A percentile compares a stretch with the other conserved stretches of the same genome.
Evolutionary conservation across 345 rosid species (phyloP).

Genomic region (Litchi chinensis): DNA sequence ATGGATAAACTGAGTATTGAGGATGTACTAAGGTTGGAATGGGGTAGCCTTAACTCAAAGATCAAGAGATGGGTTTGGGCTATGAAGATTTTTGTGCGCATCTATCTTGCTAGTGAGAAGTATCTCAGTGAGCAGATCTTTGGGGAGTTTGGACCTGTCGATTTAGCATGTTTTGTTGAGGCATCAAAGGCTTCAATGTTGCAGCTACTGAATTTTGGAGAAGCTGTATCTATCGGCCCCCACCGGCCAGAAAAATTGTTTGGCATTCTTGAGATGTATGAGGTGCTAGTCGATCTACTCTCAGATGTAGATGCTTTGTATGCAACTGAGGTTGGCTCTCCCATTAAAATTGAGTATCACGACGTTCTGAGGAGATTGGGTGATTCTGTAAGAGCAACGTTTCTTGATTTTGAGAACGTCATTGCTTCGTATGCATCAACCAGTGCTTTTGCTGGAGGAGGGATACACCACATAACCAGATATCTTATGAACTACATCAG

Average conservation of each 20-base stretch:
- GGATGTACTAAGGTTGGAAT: slow-evolving; percentile 84
- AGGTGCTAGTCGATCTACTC: slow-evolving; percentile 62
- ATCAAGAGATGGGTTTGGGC: slow-evolving; percentile 89
- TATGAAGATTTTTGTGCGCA: slow-evolving; percentile 61
- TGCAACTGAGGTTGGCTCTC: slow-evolving; percentile 47
- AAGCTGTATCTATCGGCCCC: slow-evolving; percentile 81
- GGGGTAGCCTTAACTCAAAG: slow-evolving; percentile 69
- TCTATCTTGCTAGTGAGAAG: slow-evolving; percentile 76
- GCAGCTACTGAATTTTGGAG: slow-evolving; percentile 80
- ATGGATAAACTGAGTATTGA: slow-evolving; percentile 85
- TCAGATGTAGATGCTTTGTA: slow-evolving; percentile 65
- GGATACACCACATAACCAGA: slow-evolving; percentile 72
- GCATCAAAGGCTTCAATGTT: slow-evolving; percentile 72
- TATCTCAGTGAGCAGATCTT: slow-evolving; percentile 67
- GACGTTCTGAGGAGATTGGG: slow-evolving; percentile 69
- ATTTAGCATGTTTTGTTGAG: slow-evolving; percentile 62
- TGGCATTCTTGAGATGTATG: slow-evolving; percentile 84
- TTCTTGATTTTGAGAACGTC: slow-evolving; percentile 71
- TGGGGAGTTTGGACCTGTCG: slow-evolving; percentile 44
- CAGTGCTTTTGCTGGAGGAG: slow-evolving; percentile 71
- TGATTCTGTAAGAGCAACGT: slow-evolving; percentile 59
- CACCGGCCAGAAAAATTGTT: slow-evolving; percentile 73
- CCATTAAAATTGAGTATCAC: slow-evolving; percentile 54
- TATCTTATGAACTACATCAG: slow-evolving; percentile 83
- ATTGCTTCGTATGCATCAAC: slow-evolving; percentile 58